Conservation (phyloP, 805 yeast genomes). For the Pichia kluyveri region DNA sequence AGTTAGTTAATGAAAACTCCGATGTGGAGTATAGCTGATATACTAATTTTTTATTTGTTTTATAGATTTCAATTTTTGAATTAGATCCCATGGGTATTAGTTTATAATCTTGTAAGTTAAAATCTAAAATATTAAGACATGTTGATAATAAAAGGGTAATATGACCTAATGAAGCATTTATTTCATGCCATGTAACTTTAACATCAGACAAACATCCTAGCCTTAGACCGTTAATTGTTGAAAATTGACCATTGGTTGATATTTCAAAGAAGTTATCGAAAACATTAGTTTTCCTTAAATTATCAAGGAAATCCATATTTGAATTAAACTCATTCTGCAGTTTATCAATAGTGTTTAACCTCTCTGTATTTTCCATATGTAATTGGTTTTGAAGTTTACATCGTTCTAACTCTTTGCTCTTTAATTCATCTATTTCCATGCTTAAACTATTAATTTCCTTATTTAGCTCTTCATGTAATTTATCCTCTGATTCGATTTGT, state of each 20-base stretch:
- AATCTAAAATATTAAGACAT: slow-evolving; percentile 44
- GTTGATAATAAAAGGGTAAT: slow-evolving; percentile 62
- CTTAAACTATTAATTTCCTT: slow-evolving; percentile 38
- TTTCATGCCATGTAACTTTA: slow-evolving; percentile 80
- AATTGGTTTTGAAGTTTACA: slow-evolving; percentile 44
- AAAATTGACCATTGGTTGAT: slow-evolving; percentile 76
- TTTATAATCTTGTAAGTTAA: slow-evolving; percentile 50
- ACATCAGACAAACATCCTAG: slow-evolving; percentile 57
- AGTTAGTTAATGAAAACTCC: slow-evolving; percentile 61
- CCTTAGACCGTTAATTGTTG: slow-evolving; percentile 77
- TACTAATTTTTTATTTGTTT: slow-evolving; percentile 26
- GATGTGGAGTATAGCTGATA: slow-evolving; percentile 60
- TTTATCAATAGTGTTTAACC: slow-evolving; percentile 49
- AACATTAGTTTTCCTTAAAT: slow-evolving; percentile 67
- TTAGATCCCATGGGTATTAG: slow-evolving; percentile 78
- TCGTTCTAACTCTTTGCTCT: slow-evolving; percentile 37
- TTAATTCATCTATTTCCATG: slow-evolving; percentile 27
- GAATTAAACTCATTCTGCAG: slow-evolving; percentile 54
- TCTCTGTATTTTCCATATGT: slow-evolving; percentile 43
- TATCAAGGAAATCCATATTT: slow-evolving; percentile 58
- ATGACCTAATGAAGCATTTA: slow-evolving; percentile 88
- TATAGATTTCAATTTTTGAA: slow-evolving; percentile 60
- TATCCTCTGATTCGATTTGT: slow-evolving; percentile 35
- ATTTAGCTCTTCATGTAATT: slow-evolving; percentile 36
- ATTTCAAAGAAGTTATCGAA: slow-evolving; percentile 78